These are phyloP conservation scores for Maudiozyma saulgeensis DNA, from an alignment of 805 yeast genomes.

Conservation along the genomic window DNA sequence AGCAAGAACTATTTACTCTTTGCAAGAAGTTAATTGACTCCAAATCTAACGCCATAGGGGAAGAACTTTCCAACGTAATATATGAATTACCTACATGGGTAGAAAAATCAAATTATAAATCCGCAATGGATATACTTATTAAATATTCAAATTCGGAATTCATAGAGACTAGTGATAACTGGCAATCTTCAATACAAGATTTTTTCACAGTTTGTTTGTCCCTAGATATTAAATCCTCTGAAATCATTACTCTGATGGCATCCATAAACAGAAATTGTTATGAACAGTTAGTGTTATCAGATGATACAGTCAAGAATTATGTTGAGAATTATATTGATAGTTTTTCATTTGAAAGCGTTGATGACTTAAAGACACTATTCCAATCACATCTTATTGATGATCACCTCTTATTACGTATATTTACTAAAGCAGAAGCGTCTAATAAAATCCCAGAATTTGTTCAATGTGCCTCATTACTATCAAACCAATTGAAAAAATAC, in stretches of 20 bases:
- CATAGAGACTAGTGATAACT: conserved; percentile 9
- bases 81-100: conserved; percentile 29
- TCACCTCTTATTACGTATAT: conserved; percentile 30
- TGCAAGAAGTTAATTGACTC: conserved; percentile 7
- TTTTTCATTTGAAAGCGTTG: conserved; percentile 18
- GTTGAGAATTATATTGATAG: conserved; percentile 15
- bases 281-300: conserved; percentile 4
- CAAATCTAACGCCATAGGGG: conserved; percentile 1
- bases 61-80: conserved; percentile 29
- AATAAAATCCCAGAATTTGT: conserved; percentile 16
- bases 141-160: conserved; percentile 24
- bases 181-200: conserved; percentile 10
- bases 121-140: conserved; percentile 28
- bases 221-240: conserved; percentile 11
- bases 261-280: conserved; percentile 22
- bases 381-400: conserved; percentile 27
- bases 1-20: conserved; percentile 6
- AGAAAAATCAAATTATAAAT: conserved; percentile 23
- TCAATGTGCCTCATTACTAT: conserved; percentile 11
- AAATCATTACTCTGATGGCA: conserved; percentile 28
- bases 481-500: neutral
- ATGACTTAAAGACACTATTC: conserved; percentile 20
- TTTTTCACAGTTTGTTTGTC: conserved; percentile 16
- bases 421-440: conserved; percentile 17
- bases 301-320: conserved; percentile 13